These are phyloP conservation scores for Pouteria glomerata DNA, from an alignment of 148 eudicot species.

Conservation along the genomic window DNA sequence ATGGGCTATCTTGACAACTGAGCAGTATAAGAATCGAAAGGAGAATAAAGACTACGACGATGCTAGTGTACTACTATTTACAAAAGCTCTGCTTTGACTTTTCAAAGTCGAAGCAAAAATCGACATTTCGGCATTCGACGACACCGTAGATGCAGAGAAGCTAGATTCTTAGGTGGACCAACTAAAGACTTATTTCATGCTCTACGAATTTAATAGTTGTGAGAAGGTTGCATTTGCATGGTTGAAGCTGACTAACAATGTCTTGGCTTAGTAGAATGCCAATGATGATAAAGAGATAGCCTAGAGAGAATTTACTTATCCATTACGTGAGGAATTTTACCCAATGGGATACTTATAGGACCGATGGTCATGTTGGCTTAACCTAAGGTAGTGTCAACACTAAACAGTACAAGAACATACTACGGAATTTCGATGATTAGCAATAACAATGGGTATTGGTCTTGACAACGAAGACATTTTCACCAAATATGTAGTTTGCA, in stretches of 20 bases:
- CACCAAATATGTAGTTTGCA: neutral
- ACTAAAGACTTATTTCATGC: too few relatives aligned
- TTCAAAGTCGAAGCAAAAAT: too few relatives aligned
- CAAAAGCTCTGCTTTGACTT: too few relatives aligned
- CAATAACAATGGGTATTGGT: neutral
- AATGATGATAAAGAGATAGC: neutral
- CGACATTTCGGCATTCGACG: too few relatives aligned
- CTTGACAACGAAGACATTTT: neutral
- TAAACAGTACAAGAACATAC: neutral
- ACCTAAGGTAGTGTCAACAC: neutral
- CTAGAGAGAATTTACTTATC: neutral
- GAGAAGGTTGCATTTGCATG: neutral
- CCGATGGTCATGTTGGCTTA: neutral
- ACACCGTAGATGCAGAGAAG: too few relatives aligned
- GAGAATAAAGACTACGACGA: too few relatives aligned
- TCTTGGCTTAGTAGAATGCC: conserved; percentile 1
- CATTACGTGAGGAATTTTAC: neutral
- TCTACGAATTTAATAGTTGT: neutral
- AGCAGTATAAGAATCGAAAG: too few relatives aligned
- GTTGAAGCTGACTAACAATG: neutral
- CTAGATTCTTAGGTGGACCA: too few relatives aligned
- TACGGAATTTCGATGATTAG: neutral
- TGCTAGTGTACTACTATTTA: too few relatives aligned
- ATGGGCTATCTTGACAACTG: too few relatives aligned
- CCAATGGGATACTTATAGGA: neutral